Evolutionary conservation across 345 rosid genomes (phyloP).

Genomic region (Orychophragmus violaceus): DNA sequence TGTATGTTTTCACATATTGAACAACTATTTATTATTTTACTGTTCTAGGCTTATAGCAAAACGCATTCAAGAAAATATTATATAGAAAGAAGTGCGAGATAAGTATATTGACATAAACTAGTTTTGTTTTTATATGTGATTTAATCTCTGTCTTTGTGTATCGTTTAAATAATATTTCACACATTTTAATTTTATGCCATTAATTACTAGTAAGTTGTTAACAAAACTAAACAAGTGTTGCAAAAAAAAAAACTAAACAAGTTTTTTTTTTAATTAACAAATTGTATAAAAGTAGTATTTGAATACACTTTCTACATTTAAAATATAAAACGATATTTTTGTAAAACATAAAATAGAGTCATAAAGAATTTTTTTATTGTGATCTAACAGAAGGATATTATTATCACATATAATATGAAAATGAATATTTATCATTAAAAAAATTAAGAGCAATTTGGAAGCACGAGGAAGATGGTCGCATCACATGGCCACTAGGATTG

Average conservation of each 20-base stretch:
- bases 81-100: neutral
- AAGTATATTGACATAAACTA: neutral
- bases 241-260: neutral
- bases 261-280: neutral
- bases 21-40: neutral
- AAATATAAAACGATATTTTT: neutral
- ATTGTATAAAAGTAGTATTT: neutral
- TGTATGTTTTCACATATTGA: neutral
- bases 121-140: neutral
- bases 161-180: neutral
- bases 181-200: neutral
- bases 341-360: neutral
- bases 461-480: conserved; percentile 33
- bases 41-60: neutral
- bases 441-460: neutral
- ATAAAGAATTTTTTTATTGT: neutral
- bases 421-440: neutral
- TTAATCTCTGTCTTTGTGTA: neutral
- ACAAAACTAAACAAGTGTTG: neutral
- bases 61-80: neutral
- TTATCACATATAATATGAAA: neutral
- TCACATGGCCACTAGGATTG: conserved; percentile 32
- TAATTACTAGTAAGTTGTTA: neutral
- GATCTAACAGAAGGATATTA: neutral
- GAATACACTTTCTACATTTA: neutral